A percentile compares a stretch with the other conserved stretches of the same genome.
These are phyloP conservation scores for Deuterostichococcus epilithicus DNA, from an alignment of 139 green algal genomes.

Conservation along the genomic window DNA sequence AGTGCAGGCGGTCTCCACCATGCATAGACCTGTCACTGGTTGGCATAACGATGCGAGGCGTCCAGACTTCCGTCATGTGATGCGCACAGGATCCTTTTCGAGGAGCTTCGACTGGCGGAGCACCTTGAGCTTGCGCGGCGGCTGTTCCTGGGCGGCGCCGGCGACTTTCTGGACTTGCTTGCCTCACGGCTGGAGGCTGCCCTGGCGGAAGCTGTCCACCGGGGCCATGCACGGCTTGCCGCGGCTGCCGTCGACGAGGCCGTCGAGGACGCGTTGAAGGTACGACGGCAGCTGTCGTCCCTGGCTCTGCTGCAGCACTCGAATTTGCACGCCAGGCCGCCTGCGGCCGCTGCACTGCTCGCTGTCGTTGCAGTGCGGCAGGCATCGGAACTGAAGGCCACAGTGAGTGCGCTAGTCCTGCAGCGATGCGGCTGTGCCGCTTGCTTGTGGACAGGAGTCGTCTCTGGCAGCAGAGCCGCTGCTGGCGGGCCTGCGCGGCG, in stretches of 20 bases:
- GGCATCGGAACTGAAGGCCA: too few species aligned
- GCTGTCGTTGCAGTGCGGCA: too few species aligned
- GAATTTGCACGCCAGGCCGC: too few species aligned
- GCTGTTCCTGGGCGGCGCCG: slow-evolving; percentile 19
- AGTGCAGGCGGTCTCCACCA: too few species aligned
- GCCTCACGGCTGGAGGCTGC: not conserved
- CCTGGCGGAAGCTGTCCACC: too few species aligned
- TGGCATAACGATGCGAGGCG: not conserved
- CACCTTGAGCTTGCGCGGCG: slow-evolving; percentile 22
- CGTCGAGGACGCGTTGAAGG: slow-evolving; percentile 3
- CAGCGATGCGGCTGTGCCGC: too few species aligned
- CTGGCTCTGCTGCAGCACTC: too few species aligned
- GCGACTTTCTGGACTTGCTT: slow-evolving; percentile 20
- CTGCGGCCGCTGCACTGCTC: too few species aligned
- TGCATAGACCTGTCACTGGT: too few species aligned
- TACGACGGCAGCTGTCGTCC: too few species aligned
- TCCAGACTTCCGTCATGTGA: not conserved
- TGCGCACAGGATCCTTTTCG: slow-evolving; percentile 15
- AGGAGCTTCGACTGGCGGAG: slow-evolving; percentile 19
- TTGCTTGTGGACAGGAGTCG: slow-evolving; percentile 7
- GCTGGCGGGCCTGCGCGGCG: slow-evolving; percentile 3
- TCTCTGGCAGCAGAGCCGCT: slow-evolving; percentile 9
- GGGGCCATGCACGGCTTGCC: not conserved
- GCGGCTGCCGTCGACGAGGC: slow-evolving; percentile 1
- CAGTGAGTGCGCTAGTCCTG: too few species aligned